Conservation (phyloP, 306 rosid species). For the Purshia tridentata region DNA sequence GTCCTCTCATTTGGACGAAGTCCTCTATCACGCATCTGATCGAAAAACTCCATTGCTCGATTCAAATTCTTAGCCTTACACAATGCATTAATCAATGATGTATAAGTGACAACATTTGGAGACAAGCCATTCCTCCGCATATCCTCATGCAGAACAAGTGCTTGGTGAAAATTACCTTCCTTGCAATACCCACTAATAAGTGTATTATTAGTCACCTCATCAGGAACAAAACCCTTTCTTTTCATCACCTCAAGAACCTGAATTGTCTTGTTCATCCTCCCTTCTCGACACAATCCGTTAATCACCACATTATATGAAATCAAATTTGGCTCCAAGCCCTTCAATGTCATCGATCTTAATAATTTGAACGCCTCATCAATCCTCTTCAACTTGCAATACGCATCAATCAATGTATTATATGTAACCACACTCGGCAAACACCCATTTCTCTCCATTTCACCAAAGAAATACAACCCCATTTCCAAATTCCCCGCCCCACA, state of each 20-base stretch:
- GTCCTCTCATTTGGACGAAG: slow-evolving; percentile 76
- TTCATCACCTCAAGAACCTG: slow-evolving; percentile 62
- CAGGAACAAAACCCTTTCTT: slow-evolving; percentile 53
- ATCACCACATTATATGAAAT: slow-evolving; percentile 73
- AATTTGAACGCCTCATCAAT: slow-evolving; percentile 53
- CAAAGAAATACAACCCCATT: slow-evolving; percentile 45
- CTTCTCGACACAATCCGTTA: slow-evolving; percentile 69
- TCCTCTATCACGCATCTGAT: slow-evolving; percentile 70
- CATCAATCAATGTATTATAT: slow-evolving; percentile 66
- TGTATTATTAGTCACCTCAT: slow-evolving; percentile 74
- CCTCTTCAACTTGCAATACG: slow-evolving; percentile 49
- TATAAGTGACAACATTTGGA: slow-evolving; percentile 79
- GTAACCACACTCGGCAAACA: slow-evolving; percentile 77
- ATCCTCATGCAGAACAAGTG: slow-evolving; percentile 62
- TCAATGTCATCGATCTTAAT: slow-evolving; percentile 48
- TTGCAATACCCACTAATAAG: slow-evolving; percentile 76
- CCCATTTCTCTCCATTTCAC: slow-evolving; percentile 66
- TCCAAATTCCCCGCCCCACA: slow-evolving; percentile 48
- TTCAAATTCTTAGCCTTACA: slow-evolving; percentile 76
- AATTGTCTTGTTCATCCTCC: slow-evolving; percentile 54
- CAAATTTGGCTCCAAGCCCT: slow-evolving; percentile 67
- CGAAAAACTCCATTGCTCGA: slow-evolving; percentile 63
- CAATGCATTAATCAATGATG: slow-evolving; percentile 71
- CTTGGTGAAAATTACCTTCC: slow-evolving; percentile 81
- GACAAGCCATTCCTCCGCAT: slow-evolving; percentile 73